Percentiles rank a stretch among this genome's conserved stretches.
These are phyloP conservation scores for Aspergillus ellipticus DNA, from an alignment of 495 filamentous ascomycete genomes.

Conservation along the genomic window DNA sequence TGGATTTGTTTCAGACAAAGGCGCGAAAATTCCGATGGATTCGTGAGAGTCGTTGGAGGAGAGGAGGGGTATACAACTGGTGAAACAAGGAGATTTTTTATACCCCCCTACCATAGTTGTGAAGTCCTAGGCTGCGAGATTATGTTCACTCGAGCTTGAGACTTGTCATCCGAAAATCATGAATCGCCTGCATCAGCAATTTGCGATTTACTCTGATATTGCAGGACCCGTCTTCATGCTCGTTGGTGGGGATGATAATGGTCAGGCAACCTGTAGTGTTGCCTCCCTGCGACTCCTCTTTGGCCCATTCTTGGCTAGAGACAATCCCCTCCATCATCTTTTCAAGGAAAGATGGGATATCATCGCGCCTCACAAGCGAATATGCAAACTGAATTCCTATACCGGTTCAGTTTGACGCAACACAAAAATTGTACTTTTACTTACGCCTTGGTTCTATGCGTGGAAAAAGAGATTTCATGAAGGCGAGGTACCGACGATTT, in stretches of 20 bases:
- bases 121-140: constrained; percentile 1
- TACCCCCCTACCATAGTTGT: neutral
- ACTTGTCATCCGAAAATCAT: constrained; percentile 1
- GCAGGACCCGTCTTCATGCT: constrained; percentile 1
- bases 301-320: neutral
- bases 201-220: neutral
- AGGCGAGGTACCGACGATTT: neutral
- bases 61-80: neutral
- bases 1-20: constrained; percentile 1
- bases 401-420: neutral
- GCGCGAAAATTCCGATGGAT: neutral
- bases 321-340: constrained; percentile 1
- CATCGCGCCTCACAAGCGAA: neutral
- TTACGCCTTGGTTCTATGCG: constrained; percentile 1
- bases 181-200: neutral
- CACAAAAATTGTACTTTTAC: neutral
- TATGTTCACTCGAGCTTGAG: constrained; percentile 2
- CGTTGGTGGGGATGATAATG: neutral
- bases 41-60: neutral
- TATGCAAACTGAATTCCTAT: constrained; percentile 1
- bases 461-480: neutral
- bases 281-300: neutral
- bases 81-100: constrained; percentile 1
- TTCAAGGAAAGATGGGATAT: constrained; percentile 2
- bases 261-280: neutral